Evolutionary conservation across 768 basidiomycete species (phyloP), one percentile per base, ranked within the genome.

Genomic region (Rhizopogon vinicolor): DNA sequence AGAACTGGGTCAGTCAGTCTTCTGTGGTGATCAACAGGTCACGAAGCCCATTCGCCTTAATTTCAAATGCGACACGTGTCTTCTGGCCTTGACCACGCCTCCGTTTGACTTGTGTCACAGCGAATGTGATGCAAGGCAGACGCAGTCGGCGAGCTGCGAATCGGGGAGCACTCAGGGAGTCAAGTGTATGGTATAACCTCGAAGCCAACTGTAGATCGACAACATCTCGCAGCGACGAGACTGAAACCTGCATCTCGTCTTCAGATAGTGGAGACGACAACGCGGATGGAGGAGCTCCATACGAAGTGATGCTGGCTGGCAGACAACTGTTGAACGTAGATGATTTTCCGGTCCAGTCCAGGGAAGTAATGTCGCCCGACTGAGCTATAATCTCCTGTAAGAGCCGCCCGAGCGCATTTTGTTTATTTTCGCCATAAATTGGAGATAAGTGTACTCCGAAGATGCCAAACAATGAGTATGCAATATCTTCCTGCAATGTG

Each of bases 391-490:
- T 19, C 18, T 51, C 35, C 39, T 33, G 33, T 2, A 51, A 25
- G 18, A 51, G 33, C 39, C 49, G 25, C 13, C 49, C 33, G 16
- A 51, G 39, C 19, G 49, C 49, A 3, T 16, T 37, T 13, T 51
- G 18, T 4, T 41, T 41, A 5, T 51, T 51, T 5, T 51, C 49
- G 18, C 49, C 49, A 25, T 51, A 50, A 3, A 50, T 50, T 6
- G 19, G n/a, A 7, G 52, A 39, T 18, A 60, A 18, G 19, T 37
- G 41, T 16, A 53, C 52, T 16, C 49, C 33, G n/a, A 60, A 54
- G 12, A 60, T 16, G 10, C 46, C 52, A 29, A 60, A 33, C n/a
- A 60, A 33, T 12, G 52, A 51, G 39, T 60, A 60, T 37, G 52
- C 53, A 9, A 28, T 44, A 28, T 58, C 59, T 42, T 58, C 59